Evolutionary conservation across 2,329 filamentous ascomycete genomes (phyloP), one percentile per base, ranked within the genome.

Genomic region (Neoarthrinium moseri): DNA sequence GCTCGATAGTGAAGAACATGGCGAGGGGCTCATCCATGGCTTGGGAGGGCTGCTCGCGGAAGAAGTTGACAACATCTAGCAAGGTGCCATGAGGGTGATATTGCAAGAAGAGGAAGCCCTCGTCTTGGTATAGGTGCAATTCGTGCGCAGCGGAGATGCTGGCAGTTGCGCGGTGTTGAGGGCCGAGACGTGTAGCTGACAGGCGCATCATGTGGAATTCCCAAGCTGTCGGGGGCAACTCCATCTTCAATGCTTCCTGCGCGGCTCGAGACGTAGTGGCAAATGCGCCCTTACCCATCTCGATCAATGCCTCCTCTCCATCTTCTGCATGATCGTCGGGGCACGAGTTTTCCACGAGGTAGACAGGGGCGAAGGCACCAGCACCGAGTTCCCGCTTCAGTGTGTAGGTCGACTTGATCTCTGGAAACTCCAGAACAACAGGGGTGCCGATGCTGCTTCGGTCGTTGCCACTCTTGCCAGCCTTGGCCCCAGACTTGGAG

Each of bases 181-280:
- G 77, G 0, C 85, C 86, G 0, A 99, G 75, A 1, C 94, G 87
- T 18, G 80, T 73, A 52, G 92, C 89, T 2, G 88, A 83, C 45
- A 90, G 81, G 2, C 89, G 86, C 73, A 97, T 90, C 67, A 99
- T 95, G 68, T 96, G 88, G 62, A 97, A 99, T 62, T 99, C 94
- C 94, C 94, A 99, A 0, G 88, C 78, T 4, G 84, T 87, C 0
- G 92, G 89, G 1, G 91, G 90, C 24, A 87, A 81, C 69, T 99
- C 94, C 83, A 96, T 91, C 68, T 99, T 99, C 56, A 99, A 76
- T 2, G 94, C 94, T 66, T 96, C 91, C 4, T 94, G 75, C 1
- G 72, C 52, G 34, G 72, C 72, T 33, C 87, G 82, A 36, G 73
- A 70, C 26, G 70, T 71, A 8, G 74, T 59, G n/a, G 79, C 72